Evolutionary conservation across 1,284 basidiomycete genomes (phyloP).

Genomic region (Retiboletus flavoniger): DNA sequence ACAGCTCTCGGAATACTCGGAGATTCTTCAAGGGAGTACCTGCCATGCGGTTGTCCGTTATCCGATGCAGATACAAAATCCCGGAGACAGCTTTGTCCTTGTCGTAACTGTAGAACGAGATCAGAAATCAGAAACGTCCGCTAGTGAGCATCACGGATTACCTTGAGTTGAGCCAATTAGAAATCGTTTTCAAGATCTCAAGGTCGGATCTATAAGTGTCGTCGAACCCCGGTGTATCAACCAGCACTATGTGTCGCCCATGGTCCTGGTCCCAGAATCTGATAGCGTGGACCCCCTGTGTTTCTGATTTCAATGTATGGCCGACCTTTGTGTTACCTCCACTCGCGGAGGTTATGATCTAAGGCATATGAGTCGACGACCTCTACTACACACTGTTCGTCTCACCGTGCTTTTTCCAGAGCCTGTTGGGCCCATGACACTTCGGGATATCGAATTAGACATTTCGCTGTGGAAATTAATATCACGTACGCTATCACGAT

Average conservation of each 20-base stretch:
- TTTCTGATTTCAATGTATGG: background rate
- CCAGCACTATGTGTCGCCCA: background rate
- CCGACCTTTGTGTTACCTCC: background rate
- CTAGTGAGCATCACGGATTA: background rate
- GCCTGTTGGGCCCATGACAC: constrained; percentile 21
- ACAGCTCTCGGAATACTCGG: constrained; percentile 42
- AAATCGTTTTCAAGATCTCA: constrained; percentile 23
- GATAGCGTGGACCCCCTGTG: background rate
- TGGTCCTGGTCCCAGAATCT: background rate
- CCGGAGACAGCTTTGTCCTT: constrained; percentile 37
- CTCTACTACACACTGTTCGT: background rate
- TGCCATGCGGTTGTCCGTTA: constrained; percentile 44
- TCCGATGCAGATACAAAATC: constrained; percentile 48
- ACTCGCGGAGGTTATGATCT: background rate
- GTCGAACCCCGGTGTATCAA: background rate
- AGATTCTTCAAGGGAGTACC: constrained; percentile 43
- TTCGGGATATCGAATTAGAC: background rate
- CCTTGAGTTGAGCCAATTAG: constrained; percentile 22
- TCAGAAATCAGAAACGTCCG: background rate
- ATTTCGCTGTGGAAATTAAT: background rate
- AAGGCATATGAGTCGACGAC: background rate
- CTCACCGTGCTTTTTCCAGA: constrained; percentile 13
- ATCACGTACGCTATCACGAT: constrained; percentile 16
- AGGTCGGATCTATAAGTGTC: constrained; percentile 17
- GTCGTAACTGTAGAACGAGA: constrained; percentile 30